A percentile compares a stretch with the other conserved stretches of the same genome.
These are phyloP conservation scores for Dioscorea dumetorum DNA, from an alignment of 106 monocot genomes.

Conservation along the genomic window DNA sequence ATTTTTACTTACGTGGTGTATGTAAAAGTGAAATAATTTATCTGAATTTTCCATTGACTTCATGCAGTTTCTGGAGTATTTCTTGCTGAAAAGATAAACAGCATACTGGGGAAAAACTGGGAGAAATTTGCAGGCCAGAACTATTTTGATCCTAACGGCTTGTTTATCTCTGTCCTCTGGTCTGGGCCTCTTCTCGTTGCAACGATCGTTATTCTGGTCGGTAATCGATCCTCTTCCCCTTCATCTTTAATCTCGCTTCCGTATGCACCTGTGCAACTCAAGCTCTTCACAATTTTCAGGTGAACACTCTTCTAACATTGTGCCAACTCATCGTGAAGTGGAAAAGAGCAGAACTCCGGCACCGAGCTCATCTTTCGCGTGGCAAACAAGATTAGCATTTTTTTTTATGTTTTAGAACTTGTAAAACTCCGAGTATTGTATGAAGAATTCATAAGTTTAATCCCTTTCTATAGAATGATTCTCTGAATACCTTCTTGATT, in stretches of 20 bases:
- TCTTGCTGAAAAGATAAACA: constrained; percentile 83
- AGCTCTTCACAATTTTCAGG: constrained; percentile 18
- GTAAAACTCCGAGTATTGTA: neutral
- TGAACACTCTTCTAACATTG: constrained; percentile 47
- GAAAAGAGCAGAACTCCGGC: constrained; percentile 64
- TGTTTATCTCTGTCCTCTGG: constrained; percentile 91
- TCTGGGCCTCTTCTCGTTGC: constrained; percentile 76
- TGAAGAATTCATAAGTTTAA: too few relatives aligned
- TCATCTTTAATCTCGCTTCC: neutral
- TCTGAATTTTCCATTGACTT: neutral
- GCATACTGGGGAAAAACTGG: constrained; percentile 57
- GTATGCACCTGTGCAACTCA: neutral
- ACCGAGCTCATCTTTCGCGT: constrained; percentile 40
- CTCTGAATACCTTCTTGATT: too few relatives aligned
- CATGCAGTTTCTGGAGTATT: constrained; percentile 83
- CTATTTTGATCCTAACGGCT: constrained; percentile 76
- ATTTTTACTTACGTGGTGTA: too few relatives aligned
- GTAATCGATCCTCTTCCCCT: constrained; percentile 2
- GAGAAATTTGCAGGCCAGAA: constrained; percentile 83
- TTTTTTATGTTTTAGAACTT: neutral
- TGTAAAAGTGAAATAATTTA: too few relatives aligned
- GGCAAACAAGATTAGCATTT: constrained; percentile 33
- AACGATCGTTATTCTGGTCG: constrained; percentile 70
- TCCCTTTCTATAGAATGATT: too few relatives aligned
- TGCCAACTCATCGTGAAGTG: constrained; percentile 56